Percentiles rank a stretch among this genome's conserved stretches.
Evolutionary conservation across 345 rosid genomes (phyloP).

Genomic region (Triadica sebifera): DNA sequence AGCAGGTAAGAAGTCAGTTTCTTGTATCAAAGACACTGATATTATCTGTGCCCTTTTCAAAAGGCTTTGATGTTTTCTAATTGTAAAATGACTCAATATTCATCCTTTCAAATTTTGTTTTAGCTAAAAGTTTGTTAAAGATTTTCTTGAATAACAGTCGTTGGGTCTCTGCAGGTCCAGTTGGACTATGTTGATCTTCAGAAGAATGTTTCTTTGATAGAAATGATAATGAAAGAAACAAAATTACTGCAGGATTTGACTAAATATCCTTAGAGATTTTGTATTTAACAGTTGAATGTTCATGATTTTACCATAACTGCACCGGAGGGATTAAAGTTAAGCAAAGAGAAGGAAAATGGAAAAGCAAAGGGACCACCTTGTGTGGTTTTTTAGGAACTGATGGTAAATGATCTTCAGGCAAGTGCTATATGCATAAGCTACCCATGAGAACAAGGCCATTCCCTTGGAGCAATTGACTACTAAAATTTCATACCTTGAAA

Average conservation of each 20-base stretch:
- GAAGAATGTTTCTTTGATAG: slow-evolving; percentile 61
- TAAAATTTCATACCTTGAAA: slow-evolving; percentile 4
- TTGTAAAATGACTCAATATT: neutral
- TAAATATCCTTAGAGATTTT: slow-evolving; percentile 55
- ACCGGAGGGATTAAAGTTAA: neutral
- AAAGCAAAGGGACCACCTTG: neutral
- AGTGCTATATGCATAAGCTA: neutral
- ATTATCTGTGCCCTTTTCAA: neutral
- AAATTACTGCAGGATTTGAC: slow-evolving; percentile 49
- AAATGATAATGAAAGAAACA: slow-evolving; percentile 46
- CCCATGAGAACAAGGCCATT: neutral
- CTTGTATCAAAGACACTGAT: slow-evolving; percentile 6
- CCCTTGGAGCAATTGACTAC: neutral
- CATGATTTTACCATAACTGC: slow-evolving; percentile 8
- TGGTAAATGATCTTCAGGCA: neutral
- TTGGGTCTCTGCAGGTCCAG: slow-evolving; percentile 46
- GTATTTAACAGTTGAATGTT: slow-evolving; percentile 9
- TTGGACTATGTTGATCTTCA: slow-evolving; percentile 54
- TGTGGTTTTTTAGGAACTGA: too few relatives aligned
- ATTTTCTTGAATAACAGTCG: slow-evolving; percentile 8
- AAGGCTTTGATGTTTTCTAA: slow-evolving; percentile 2
- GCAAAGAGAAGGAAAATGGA: neutral
- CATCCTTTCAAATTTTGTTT: neutral
- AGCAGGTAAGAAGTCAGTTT: slow-evolving; percentile 45
- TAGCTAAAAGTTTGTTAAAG: neutral